Evolutionary conservation across 1,284 basidiomycete species (phyloP).

Genomic region (Psilocybe mexicana): DNA sequence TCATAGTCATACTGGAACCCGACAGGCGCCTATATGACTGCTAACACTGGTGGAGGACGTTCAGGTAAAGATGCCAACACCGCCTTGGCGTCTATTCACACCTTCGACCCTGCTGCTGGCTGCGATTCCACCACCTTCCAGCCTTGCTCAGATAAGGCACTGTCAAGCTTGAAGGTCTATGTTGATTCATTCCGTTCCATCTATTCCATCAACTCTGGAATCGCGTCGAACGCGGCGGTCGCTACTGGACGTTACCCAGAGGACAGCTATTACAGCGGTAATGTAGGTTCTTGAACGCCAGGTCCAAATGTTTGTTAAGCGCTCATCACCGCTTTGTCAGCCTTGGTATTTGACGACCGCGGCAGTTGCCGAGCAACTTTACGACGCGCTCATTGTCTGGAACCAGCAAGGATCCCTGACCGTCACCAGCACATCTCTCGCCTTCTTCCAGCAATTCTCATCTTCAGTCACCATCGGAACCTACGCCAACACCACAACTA

Average conservation of each 20-base stretch:
- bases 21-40: conserved; percentile 47
- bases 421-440: conserved; percentile 57
- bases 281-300: conserved; percentile 34
- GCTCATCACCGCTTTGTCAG: conserved; percentile 30
- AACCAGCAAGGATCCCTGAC: conserved; percentile 46
- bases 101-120: conserved; percentile 48
- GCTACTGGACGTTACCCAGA: conserved; percentile 59
- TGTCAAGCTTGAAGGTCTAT: conserved; percentile 51
- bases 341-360: conserved; percentile 72
- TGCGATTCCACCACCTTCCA: conserved; percentile 60
- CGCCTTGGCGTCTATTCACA: conserved; percentile 60
- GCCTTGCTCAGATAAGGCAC: conserved; percentile 59
- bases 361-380: conserved; percentile 69
- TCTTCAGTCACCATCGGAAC: conserved; percentile 45
- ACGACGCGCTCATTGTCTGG: conserved; percentile 65
- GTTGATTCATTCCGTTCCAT: conserved; percentile 54
- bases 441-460: conserved; percentile 62
- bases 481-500: conserved; percentile 46
- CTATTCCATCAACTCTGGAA: conserved; percentile 49
- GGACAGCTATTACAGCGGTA: conserved; percentile 53
- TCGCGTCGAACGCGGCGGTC: conserved; percentile 42
- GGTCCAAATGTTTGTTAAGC: not conserved
- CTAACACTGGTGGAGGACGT: conserved; percentile 60
- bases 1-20: conserved; percentile 58
- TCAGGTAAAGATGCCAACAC: conserved; percentile 65